Percentiles rank a stretch among this genome's conserved stretches.
Evolutionary conservation across 2,329 filamentous ascomycete species (phyloP).

Genomic region (Trichothecium roseum): DNA sequence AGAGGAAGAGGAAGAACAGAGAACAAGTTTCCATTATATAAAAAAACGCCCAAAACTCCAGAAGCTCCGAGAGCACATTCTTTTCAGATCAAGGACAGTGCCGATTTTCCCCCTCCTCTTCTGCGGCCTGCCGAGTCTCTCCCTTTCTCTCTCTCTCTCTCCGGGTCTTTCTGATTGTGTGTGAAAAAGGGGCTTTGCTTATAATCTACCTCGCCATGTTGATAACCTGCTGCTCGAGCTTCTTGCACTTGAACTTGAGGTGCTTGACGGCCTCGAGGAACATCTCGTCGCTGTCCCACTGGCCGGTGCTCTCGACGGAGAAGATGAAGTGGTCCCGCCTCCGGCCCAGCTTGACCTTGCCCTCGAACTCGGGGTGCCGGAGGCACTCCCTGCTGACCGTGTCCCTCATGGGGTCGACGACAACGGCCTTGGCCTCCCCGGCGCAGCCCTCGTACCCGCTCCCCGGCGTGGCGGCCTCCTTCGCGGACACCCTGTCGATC

Average conservation of each 20-base stretch:
- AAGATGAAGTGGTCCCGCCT: conserved; percentile 96
- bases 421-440: conserved; percentile 80
- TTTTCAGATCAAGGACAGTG: neutral
- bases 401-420: conserved; percentile 81
- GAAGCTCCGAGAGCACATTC: too few species aligned
- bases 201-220: conserved; percentile 50
- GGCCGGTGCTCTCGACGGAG: conserved; percentile 85
- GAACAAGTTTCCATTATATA: too few species aligned
- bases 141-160: too few species aligned
- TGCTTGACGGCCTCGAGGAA: conserved; percentile 84
- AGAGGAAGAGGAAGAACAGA: neutral
- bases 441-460: conserved; percentile 63
- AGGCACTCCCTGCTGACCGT: conserved; percentile 90
- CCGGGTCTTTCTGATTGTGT: too few species aligned
- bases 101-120: neutral
- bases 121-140: too few species aligned
- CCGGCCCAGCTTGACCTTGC: conserved; percentile 87
- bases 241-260: conserved; percentile 74
- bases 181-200: too few species aligned
- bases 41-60: neutral
- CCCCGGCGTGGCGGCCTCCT: conserved; percentile 50
- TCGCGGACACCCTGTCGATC: conserved; percentile 54
- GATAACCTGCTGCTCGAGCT: conserved; percentile 59
- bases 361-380: conserved; percentile 85
- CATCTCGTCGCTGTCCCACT: conserved; percentile 87